phyloP scores from a whole-genome alignment of 805 yeast species.

The Yamadazyma sp. region DNA sequence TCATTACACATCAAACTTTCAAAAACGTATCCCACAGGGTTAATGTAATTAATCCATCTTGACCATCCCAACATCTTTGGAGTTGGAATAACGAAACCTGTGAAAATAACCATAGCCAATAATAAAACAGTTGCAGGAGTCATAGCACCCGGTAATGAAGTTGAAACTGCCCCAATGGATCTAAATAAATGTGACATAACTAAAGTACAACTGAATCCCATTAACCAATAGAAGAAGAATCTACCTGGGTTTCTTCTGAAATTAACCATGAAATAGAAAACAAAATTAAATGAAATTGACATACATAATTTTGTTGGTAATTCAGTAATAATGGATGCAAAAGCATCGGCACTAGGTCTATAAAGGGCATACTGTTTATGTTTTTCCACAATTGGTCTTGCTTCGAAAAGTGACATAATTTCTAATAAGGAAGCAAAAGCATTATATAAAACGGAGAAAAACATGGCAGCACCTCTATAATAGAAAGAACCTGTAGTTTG shows the following conservation, averaged over 20 bases:
- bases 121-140: slow-evolving; percentile 18
- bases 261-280: slow-evolving; percentile 49
- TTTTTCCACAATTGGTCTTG: slow-evolving; percentile 64
- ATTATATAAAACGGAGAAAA: slow-evolving; percentile 58
- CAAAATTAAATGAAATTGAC: slow-evolving; percentile 29
- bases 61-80: slow-evolving; percentile 63
- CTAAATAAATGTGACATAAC: slow-evolving; percentile 42
- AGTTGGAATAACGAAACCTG: slow-evolving; percentile 44
- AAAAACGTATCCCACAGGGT: slow-evolving; percentile 40
- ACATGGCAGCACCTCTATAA: slow-evolving; percentile 62
- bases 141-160: slow-evolving; percentile 42
- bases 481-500: slow-evolving; percentile 53
- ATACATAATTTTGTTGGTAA: slow-evolving; percentile 54
- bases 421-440: slow-evolving; percentile 62
- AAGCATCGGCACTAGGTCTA: slow-evolving; percentile 70
- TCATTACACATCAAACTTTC: slow-evolving; percentile 67
- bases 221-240: slow-evolving; percentile 37
- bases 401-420: slow-evolving; percentile 54
- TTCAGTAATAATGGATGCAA: slow-evolving; percentile 58
- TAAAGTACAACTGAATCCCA: slow-evolving; percentile 28
- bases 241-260: slow-evolving; percentile 35
- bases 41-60: slow-evolving; percentile 44
- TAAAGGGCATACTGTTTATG: slow-evolving; percentile 72
- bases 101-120: slow-evolving; percentile 52
- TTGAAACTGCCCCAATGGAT: slow-evolving; percentile 41